A percentile compares a stretch with the other conserved stretches of the same genome.
Conservation (phyloP, 2,329 filamentous ascomycete species). For the Botrytis byssoidea region DNA sequence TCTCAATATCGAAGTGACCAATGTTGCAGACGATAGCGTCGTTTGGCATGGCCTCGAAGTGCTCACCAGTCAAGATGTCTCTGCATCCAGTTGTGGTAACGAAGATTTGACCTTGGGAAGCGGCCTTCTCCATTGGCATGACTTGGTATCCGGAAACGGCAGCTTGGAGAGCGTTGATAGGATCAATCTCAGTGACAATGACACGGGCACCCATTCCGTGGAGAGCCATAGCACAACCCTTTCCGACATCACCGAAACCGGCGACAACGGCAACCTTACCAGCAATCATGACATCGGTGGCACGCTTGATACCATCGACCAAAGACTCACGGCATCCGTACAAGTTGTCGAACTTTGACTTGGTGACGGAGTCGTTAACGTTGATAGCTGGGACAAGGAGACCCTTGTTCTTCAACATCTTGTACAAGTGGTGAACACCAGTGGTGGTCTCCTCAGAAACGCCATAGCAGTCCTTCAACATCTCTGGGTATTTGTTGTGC, state of each 20-base stretch:
- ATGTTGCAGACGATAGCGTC: conserved; percentile 99
- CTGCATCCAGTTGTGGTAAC: conserved; percentile 99
- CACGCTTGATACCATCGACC: conserved; percentile 99
- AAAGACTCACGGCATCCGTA: conserved; percentile 99
- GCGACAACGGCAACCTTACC: conserved; percentile 98
- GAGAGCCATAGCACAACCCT: conserved; percentile 95
- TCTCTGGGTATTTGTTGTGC: conserved; percentile 97
- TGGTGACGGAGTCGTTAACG: conserved; percentile 99
- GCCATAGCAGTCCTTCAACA: conserved; percentile 97
- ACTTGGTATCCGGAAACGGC: conserved; percentile 97
- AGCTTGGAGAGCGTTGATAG: conserved; percentile 99
- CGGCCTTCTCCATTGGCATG: conserved; percentile 96
- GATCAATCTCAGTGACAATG: conserved; percentile 94
- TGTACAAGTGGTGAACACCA: conserved; percentile 98
- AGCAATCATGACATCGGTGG: conserved; percentile 99
- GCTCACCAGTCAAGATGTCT: conserved; percentile 87
- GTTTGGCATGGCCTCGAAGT: conserved; percentile 96
- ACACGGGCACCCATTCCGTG: conserved; percentile 97
- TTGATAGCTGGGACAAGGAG: conserved; percentile 96
- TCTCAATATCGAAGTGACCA: conserved; percentile 99
- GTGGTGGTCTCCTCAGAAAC: conserved; percentile 99
- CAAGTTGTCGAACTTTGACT: conserved; percentile 99
- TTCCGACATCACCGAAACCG: conserved; percentile 98
- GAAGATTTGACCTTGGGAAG: conserved; percentile 88
- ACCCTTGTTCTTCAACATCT: conserved; percentile 87